These are phyloP conservation scores for Nannochloris sp. DNA, from an alignment of 139 green algal species.

Conservation along the genomic window DNA sequence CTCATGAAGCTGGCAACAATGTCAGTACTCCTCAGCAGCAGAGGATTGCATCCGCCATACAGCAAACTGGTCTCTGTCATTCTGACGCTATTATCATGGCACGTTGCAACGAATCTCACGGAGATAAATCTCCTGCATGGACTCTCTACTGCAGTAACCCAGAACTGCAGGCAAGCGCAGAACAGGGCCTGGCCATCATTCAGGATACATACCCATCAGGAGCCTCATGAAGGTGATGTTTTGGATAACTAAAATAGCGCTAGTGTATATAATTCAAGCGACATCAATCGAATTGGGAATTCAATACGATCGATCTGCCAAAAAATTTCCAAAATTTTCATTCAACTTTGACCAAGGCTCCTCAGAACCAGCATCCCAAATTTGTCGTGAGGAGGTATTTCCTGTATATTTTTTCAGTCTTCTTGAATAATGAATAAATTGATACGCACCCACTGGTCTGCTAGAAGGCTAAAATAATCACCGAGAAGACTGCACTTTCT, in stretches of 20 bases:
- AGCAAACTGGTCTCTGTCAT: neutral
- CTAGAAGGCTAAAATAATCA: too few species aligned
- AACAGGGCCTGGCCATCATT: slow-evolving; percentile 1
- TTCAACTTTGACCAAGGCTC: neutral
- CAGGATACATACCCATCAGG: too few species aligned
- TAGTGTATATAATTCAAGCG: neutral
- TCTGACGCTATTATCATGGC: neutral
- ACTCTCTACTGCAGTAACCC: neutral
- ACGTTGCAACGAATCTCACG: neutral
- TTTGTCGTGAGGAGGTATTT: neutral
- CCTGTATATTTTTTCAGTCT: neutral
- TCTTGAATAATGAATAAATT: neutral
- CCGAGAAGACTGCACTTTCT: too few species aligned
- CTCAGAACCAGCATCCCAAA: neutral
- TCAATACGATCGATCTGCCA: neutral
- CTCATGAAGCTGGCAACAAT: too few species aligned
- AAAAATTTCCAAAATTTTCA: slow-evolving; percentile 5
- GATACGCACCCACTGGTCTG: too few species aligned
- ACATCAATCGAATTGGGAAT: too few species aligned
- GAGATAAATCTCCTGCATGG: neutral
- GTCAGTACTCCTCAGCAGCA: too few species aligned
- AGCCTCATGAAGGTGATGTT: too few species aligned
- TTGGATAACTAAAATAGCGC: neutral
- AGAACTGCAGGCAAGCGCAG: neutral
- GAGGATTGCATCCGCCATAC: neutral